These are phyloP conservation scores for Talaromyces rugulosus DNA, from an alignment of 2,329 filamentous ascomycete genomes.

Conservation along the genomic window DNA sequence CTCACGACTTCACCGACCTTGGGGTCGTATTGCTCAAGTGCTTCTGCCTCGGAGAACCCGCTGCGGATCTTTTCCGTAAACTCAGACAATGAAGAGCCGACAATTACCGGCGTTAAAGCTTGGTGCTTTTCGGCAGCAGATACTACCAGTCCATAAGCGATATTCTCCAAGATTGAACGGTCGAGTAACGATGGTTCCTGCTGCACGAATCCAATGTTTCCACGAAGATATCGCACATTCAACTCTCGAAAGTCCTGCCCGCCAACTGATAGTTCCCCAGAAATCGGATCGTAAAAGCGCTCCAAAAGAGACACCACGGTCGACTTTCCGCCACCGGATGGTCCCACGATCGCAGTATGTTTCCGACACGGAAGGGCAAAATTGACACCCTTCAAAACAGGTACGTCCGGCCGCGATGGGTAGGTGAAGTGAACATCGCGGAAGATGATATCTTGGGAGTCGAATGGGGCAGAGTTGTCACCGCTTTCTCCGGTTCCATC, in stretches of 20 bases:
- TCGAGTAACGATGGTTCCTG: conserved; percentile 51
- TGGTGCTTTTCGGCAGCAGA: conserved; percentile 25
- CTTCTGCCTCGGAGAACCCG: conserved; percentile 22
- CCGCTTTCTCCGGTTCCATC: conserved; percentile 12
- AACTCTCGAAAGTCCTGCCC: conserved; percentile 25
- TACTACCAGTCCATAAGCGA: conserved; percentile 48
- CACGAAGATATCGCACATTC: conserved; percentile 32
- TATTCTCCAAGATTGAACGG: conserved; percentile 51
- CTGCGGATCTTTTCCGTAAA: conserved; percentile 21
- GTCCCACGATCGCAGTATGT: conserved; percentile 45
- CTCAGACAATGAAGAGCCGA: conserved; percentile 23
- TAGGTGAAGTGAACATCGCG: conserved; percentile 28
- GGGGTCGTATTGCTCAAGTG: conserved; percentile 18
- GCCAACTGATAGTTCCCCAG: conserved; percentile 29
- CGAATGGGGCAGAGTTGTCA: not conserved
- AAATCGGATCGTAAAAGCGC: conserved; percentile 34
- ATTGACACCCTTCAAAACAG: conserved; percentile 28
- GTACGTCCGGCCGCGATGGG: conserved; percentile 32
- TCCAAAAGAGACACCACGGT: conserved; percentile 38
- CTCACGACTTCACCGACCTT: conserved; percentile 24
- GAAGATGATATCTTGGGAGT: conserved; percentile 7
- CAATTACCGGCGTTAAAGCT: conserved; percentile 21
- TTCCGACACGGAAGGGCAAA: conserved; percentile 31
- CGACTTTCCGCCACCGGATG: conserved; percentile 52
- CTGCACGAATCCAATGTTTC: conserved; percentile 41